phyloP scores from a whole-genome alignment of 352 stramenopile species.

The Globisporangium okanoganense region DNA sequence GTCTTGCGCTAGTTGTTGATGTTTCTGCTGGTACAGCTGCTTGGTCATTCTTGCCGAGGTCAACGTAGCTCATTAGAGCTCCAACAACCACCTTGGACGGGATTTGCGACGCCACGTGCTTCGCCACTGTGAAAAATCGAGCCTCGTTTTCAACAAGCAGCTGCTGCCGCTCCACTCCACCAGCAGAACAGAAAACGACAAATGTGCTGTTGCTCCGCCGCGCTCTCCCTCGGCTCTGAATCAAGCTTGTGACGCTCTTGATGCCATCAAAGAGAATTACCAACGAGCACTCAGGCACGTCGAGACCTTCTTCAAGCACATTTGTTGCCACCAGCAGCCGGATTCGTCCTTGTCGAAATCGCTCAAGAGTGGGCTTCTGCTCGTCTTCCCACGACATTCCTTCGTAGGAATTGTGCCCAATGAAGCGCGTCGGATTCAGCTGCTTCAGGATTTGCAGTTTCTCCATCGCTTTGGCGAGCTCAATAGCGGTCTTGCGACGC shows the following conservation, averaged over 20 bases:
- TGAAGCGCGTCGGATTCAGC: slow-evolving; percentile 71
- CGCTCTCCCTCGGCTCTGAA: slow-evolving; percentile 71
- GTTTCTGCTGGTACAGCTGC: background rate
- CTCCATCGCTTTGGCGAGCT: slow-evolving; percentile 64
- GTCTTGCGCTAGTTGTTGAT: no score
- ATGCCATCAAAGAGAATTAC: slow-evolving; percentile 80
- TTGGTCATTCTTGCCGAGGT: background rate
- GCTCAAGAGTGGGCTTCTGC: slow-evolving; percentile 64
- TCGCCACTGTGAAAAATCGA: slow-evolving; percentile 35
- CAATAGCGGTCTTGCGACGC: slow-evolving; percentile 58
- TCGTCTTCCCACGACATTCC: slow-evolving; percentile 81
- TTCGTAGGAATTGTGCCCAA: slow-evolving; percentile 79
- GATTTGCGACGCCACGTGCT: slow-evolving; percentile 30
- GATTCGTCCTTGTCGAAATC: slow-evolving; percentile 64
- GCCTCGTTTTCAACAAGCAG: slow-evolving; percentile 56
- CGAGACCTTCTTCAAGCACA: slow-evolving; percentile 75
- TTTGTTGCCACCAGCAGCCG: slow-evolving; percentile 74
- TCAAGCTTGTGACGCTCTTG: slow-evolving; percentile 62
- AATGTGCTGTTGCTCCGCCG: slow-evolving; percentile 56
- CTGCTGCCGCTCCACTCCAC: slow-evolving; percentile 37
- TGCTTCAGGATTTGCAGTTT: slow-evolving; percentile 40
- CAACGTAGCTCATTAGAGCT: slow-evolving; percentile 26
- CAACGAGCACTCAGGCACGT: slow-evolving; percentile 73
- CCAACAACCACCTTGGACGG: slow-evolving; percentile 41
- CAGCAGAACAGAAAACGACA: slow-evolving; percentile 56